These are phyloP conservation scores for Plenodomus lindquistii DNA, from an alignment of 2,329 filamentous ascomycete species.

Conservation along the genomic window DNA sequence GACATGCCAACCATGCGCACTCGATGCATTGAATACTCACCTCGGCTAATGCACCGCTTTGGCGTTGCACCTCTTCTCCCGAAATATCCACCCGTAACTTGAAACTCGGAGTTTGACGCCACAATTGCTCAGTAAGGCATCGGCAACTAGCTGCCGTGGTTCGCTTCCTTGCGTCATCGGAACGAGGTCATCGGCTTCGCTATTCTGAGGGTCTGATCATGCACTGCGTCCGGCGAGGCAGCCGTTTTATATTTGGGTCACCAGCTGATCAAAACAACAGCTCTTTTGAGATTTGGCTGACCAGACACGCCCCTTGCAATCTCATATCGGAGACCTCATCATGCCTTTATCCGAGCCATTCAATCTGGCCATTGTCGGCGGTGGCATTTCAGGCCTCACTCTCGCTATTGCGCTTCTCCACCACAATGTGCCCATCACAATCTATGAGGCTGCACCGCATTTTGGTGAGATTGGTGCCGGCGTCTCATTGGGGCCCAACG, in stretches of 20 bases:
- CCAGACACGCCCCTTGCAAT: neutral
- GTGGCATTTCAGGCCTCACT: conserved; percentile 61
- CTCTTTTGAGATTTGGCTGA: neutral
- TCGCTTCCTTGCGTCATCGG: neutral
- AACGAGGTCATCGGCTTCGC: neutral
- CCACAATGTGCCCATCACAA: conserved; percentile 51
- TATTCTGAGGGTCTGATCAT: neutral
- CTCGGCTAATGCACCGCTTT: neutral
- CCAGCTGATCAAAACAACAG: neutral
- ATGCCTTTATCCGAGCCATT: conserved; percentile 39
- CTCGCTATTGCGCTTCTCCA: conserved; percentile 58
- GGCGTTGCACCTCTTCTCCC: neutral
- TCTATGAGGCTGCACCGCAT: conserved; percentile 60
- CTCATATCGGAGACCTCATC: conserved; percentile 22
- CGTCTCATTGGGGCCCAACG: conserved; percentile 60
- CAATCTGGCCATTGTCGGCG: conserved; percentile 61
- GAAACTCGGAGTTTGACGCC: neutral
- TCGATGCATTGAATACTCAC: neutral
- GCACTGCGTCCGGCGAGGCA: neutral
- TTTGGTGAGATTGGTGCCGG: conserved; percentile 65
- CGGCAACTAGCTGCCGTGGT: neutral
- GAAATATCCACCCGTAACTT: neutral
- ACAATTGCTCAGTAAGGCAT: neutral
- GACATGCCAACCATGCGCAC: neutral
- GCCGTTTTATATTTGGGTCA: neutral